Conservation (phyloP, 179 eudicot genomes). For the Dionaea muscipula region DNA sequence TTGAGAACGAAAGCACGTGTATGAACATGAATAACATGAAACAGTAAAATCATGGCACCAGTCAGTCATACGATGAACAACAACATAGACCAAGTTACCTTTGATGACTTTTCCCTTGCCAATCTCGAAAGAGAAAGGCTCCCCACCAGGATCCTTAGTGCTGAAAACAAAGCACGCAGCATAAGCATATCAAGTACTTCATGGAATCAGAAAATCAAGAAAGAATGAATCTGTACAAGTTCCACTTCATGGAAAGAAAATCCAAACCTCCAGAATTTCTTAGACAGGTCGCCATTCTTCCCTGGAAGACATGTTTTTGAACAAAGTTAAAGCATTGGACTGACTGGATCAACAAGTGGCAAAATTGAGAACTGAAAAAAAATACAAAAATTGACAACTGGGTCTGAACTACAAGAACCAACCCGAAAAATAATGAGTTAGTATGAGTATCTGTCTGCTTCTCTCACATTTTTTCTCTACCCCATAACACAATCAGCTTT, state of each 20-base stretch:
- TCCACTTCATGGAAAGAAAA: background rate
- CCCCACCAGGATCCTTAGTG: constrained; percentile 42
- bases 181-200: background rate
- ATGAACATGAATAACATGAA: background rate
- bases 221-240: background rate
- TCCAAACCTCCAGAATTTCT: constrained; percentile 41
- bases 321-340: background rate
- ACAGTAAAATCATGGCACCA: background rate
- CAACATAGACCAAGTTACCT: constrained; percentile 16
- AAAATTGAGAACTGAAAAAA: background rate
- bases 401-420: no score
- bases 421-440: no score
- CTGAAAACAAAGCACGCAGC: constrained; percentile 13
- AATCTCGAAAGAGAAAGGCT: constrained; percentile 36
- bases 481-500: no score
- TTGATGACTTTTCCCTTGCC: constrained; percentile 34
- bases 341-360: no score
- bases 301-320: constrained; percentile 17
- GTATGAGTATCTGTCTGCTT: no score
- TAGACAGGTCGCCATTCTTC: constrained; percentile 33
- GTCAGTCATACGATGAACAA: background rate
- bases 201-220: background rate
- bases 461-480: no score
- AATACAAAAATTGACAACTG: background rate
- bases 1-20: no score